A percentile compares a stretch with the other conserved stretches of the same genome.
Conservation (phyloP, 169 alveolate species). For the Toxoplasma gondii region DNA sequence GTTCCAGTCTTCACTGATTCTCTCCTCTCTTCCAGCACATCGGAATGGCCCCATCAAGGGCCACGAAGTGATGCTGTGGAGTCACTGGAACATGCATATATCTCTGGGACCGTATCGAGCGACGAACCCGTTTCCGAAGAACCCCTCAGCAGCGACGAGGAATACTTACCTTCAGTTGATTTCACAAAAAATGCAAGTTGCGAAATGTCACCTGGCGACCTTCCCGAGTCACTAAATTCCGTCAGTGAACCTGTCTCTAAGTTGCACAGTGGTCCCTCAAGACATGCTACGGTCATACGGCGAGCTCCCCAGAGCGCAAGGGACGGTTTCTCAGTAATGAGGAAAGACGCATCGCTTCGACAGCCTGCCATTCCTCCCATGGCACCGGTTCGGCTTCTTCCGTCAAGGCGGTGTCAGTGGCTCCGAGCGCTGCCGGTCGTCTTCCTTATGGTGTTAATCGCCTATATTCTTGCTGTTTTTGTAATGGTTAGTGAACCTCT, state of each 20-base stretch:
- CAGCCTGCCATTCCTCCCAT: neutral
- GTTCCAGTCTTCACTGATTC: neutral
- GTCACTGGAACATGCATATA: neutral
- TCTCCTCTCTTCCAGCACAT: neutral
- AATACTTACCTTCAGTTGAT: neutral
- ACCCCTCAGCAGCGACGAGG: neutral
- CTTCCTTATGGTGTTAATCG: constrained; percentile 53
- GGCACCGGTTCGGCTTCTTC: neutral
- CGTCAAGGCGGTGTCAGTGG: constrained; percentile 60
- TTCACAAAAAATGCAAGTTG: neutral
- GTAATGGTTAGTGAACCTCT: constrained; percentile 22
- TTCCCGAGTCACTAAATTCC: neutral
- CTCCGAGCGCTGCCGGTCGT: constrained; percentile 59
- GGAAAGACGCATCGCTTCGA: neutral
- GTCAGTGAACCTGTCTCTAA: neutral
- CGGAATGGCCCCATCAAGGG: neutral
- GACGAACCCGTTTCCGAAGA: neutral
- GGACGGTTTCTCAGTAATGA: neutral
- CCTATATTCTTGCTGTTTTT: constrained; percentile 33
- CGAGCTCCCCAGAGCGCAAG: neutral
- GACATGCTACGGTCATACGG: constrained; percentile 4
- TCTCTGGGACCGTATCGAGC: neutral
- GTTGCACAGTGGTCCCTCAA: neutral
- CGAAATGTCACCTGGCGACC: neutral
- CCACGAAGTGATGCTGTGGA: neutral